These are phyloP conservation scores for Citrus glauca DNA, from an alignment of 345 rosid genomes.

Conservation along the genomic window DNA sequence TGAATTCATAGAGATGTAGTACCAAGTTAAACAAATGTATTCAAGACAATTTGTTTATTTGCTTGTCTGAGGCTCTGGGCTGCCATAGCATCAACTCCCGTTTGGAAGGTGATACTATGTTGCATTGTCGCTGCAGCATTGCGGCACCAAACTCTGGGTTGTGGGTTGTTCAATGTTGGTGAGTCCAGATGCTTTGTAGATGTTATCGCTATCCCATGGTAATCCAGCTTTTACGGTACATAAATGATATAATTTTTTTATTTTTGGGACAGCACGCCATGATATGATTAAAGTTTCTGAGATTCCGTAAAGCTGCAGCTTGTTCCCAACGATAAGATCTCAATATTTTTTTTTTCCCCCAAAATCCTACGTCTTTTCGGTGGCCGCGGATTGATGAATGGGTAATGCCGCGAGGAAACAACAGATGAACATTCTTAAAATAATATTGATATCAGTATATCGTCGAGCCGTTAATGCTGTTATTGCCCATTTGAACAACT, in stretches of 20 bases:
- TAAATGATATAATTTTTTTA: background rate
- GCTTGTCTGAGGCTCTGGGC: background rate
- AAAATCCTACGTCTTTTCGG: background rate
- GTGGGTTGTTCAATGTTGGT: background rate
- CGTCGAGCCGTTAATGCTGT: too few relatives aligned
- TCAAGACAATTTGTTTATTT: background rate
- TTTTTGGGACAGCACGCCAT: too few relatives aligned
- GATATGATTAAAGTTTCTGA: background rate
- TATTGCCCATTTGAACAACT: constrained; percentile 11
- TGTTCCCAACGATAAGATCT: too few relatives aligned
- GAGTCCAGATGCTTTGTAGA: background rate
- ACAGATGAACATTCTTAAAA: background rate
- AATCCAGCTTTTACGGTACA: background rate
- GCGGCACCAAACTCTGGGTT: background rate
- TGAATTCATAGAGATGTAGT: background rate
- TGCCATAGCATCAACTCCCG: background rate
- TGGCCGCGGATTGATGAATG: background rate
- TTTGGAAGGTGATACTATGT: background rate
- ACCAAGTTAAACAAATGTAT: background rate
- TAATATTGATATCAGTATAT: background rate
- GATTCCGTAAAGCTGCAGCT: background rate
- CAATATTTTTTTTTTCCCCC: too few relatives aligned
- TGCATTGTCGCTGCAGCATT: background rate
- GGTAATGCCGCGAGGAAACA: background rate
- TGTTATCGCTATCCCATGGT: background rate